Conservation (phyloP, 495 filamentous ascomycete species). For the Aspergillus conjunctus region DNA sequence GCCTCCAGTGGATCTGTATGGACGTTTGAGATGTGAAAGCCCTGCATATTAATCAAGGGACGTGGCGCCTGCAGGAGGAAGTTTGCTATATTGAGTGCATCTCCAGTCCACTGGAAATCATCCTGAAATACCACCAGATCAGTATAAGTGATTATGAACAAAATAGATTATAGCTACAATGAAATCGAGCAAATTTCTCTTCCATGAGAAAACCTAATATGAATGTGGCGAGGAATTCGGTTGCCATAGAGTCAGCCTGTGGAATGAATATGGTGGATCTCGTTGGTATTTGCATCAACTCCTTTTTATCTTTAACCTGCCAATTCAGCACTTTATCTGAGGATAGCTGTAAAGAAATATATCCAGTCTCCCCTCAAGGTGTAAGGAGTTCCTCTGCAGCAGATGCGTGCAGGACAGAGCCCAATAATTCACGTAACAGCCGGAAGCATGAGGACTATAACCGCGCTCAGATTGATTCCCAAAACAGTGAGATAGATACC, state of each 20-base stretch:
- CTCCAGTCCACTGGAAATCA: neutral
- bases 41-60: neutral
- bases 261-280: slow-evolving; percentile 1
- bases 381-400: no score
- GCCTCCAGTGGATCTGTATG: neutral
- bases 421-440: no score
- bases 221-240: slow-evolving; percentile 16
- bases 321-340: no score
- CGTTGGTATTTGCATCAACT: neutral
- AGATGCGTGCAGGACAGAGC: no score
- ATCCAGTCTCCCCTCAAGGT: no score
- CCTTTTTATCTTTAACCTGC: no score
- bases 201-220: neutral
- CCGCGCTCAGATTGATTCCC: no score
- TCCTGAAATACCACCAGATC: neutral
- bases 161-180: neutral
- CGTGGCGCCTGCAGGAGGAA: slow-evolving; percentile 19
- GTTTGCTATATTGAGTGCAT: neutral
- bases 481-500: no score
- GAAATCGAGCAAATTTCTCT: neutral
- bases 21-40: neutral
- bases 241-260: slow-evolving; percentile 5
- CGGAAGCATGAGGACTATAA: no score
- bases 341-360: no score
- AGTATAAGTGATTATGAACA: neutral